Conservation (phyloP, 2,329 filamentous ascomycete genomes). For the Ceratocystis papillata region DNA sequence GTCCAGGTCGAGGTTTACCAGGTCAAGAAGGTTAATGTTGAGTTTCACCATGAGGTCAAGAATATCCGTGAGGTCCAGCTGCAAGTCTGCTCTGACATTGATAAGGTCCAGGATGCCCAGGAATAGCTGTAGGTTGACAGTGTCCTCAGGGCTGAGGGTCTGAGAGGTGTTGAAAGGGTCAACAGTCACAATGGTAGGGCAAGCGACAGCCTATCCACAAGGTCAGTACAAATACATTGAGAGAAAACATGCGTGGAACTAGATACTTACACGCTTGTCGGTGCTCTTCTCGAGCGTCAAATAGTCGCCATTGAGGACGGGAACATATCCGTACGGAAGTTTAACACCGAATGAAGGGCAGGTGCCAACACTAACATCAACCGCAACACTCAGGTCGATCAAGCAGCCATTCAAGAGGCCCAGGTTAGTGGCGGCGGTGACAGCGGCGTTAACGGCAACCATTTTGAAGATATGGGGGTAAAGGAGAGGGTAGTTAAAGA, state of each 20-base stretch:
- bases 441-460: conserved; percentile 20
- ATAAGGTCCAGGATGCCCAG: conserved; percentile 21
- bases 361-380: background rate
- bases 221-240: too few relatives aligned
- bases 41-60: conserved; percentile 20
- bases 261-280: conserved; percentile 21
- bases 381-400: conserved; percentile 17
- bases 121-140: conserved; percentile 14
- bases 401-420: conserved; percentile 22
- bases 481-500: background rate
- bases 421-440: background rate
- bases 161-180: conserved; percentile 19
- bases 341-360: conserved; percentile 10
- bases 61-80: conserved; percentile 17
- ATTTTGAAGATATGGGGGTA: conserved; percentile 18
- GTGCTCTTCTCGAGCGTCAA: background rate
- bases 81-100: conserved; percentile 12
- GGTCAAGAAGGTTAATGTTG: conserved; percentile 21
- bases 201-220: background rate
- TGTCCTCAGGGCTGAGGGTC: conserved; percentile 14
- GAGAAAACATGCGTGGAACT: background rate
- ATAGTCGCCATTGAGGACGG: background rate
- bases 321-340: background rate
- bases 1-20: conserved; percentile 21
- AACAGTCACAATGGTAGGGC: conserved; percentile 20